phyloP scores from a whole-genome alignment of 2,329 filamentous ascomycete species.

The Diaporthe amygdali region DNA sequence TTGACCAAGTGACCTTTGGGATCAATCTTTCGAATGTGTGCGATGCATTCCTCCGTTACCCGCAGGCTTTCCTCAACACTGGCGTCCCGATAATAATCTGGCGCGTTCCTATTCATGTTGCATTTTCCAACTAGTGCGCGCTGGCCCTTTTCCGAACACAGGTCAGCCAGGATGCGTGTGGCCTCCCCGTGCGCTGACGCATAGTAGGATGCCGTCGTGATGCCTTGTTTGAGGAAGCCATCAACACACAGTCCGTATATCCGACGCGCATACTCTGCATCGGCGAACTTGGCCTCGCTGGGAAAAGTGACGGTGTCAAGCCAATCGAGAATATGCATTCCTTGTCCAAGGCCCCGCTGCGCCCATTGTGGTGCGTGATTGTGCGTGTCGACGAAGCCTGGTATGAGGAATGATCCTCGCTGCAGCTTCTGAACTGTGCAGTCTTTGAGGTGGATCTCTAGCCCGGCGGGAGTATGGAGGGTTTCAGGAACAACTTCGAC shows the following conservation, averaged over 20 bases:
- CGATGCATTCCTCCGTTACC: conserved; percentile 56
- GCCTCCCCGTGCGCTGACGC: conserved; percentile 60
- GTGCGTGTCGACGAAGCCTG: conserved; percentile 70
- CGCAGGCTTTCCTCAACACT: conserved; percentile 50
- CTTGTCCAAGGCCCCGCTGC: conserved; percentile 53
- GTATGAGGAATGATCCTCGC: conserved; percentile 58
- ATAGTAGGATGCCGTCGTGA: conserved; percentile 68
- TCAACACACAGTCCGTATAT: conserved; percentile 59
- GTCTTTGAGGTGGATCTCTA: conserved; percentile 23
- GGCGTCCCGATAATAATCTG: conserved; percentile 57
- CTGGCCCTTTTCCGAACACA: conserved; percentile 58
- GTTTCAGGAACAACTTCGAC: conserved; percentile 10
- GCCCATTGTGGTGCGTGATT: conserved; percentile 68
- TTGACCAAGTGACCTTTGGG: conserved; percentile 48
- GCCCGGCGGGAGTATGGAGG: conserved; percentile 19
- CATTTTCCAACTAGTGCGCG: conserved; percentile 67
- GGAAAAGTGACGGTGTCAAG: conserved; percentile 68
- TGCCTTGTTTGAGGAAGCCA: conserved; percentile 65
- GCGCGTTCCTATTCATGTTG: conserved; percentile 64
- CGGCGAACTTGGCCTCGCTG: conserved; percentile 64
- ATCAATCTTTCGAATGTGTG: conserved; percentile 51
- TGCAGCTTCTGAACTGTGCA: conserved; percentile 37
- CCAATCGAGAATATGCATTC: conserved; percentile 66
- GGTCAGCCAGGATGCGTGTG: conserved; percentile 61
- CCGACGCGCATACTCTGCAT: conserved; percentile 55